A percentile compares a stretch with the other conserved stretches of the same genome.
Conservation (phyloP, 495 filamentous ascomycete species). For the Hyaloscypha hepaticicola region DNA sequence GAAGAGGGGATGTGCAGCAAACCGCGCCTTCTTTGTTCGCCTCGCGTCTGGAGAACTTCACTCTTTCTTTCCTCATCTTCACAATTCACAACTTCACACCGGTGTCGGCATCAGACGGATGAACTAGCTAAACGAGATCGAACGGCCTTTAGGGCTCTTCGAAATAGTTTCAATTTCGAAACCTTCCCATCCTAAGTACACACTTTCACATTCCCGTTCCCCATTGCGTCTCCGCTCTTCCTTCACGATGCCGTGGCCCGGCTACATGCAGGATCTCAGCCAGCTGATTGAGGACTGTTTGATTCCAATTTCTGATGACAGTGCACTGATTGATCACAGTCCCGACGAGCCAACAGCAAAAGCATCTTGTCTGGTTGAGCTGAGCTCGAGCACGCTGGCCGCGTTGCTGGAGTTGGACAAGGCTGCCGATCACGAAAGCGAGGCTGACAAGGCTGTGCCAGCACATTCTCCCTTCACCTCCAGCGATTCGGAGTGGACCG, state of each 20-base stretch:
- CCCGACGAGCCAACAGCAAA: neutral
- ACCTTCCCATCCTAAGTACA: neutral
- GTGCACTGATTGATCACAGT: slow-evolving; percentile 1
- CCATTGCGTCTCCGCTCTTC: slow-evolving; percentile 5
- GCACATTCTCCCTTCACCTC: neutral
- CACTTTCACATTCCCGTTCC: neutral
- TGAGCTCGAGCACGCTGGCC: neutral
- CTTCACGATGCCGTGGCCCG: slow-evolving; percentile 10
- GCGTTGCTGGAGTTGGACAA: slow-evolving; percentile 9
- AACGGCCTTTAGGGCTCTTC: neutral
- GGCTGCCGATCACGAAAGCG: neutral
- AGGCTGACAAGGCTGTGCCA: neutral
- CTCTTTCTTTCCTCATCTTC: neutral
- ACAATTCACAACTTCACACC: neutral
- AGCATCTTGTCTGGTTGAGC: neutral
- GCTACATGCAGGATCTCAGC: slow-evolving; percentile 22
- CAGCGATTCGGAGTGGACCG: neutral
- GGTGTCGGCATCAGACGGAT: no score
- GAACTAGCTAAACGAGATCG: neutral
- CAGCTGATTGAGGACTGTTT: slow-evolving; percentile 21
- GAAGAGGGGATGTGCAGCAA: neutral
- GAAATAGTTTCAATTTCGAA: neutral
- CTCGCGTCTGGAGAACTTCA: neutral
- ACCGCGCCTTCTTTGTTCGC: neutral
- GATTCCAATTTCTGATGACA: slow-evolving; percentile 13